A percentile compares a stretch with the other conserved stretches of the same genome.
These are phyloP conservation scores for Beauveria medogensis DNA, from an alignment of 2,329 filamentous ascomycete species.

Conservation along the genomic window DNA sequence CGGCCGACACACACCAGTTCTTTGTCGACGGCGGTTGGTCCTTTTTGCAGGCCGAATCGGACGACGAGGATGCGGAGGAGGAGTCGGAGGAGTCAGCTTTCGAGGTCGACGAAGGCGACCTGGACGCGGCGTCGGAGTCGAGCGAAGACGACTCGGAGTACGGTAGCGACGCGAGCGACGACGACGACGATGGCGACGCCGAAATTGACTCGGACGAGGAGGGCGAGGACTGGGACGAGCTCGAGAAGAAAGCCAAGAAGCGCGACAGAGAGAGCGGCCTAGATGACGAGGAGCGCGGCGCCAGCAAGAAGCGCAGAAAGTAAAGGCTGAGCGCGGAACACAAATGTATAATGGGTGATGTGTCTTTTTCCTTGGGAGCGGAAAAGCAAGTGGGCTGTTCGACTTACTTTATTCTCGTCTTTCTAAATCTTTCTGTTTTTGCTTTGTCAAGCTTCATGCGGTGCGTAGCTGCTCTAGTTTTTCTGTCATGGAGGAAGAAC, in stretches of 20 bases:
- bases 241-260: constrained; percentile 86
- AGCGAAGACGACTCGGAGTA: constrained; percentile 85
- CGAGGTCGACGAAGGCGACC: constrained; percentile 78
- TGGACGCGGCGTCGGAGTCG: constrained; percentile 71
- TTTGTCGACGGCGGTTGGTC: constrained; percentile 93
- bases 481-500: neutral
- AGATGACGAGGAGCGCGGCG: constrained; percentile 56
- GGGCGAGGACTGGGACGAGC: constrained; percentile 87
- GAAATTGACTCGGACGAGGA: constrained; percentile 63
- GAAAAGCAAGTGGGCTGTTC: constrained; percentile 1
- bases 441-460: neutral
- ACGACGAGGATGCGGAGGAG: constrained; percentile 66
- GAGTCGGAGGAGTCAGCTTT: constrained; percentile 86
- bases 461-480: neutral
- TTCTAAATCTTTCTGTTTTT: neutral
- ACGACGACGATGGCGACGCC: constrained; percentile 62
- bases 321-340: constrained; percentile 14
- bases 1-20: constrained; percentile 87
- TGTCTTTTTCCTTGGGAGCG: neutral
- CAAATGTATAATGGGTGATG: constrained; percentile 1
- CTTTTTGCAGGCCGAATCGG: constrained; percentile 81
- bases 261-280: constrained; percentile 60
- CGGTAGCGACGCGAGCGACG: constrained; percentile 77
- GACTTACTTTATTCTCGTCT: neutral
- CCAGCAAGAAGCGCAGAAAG: constrained; percentile 52